Percentiles rank a stretch among this genome's conserved stretches.
These are phyloP conservation scores for Batrachochytrium dendrobatidis DNA, from an alignment of 371 early-diverging fungal genomes.

Conservation along the genomic window DNA sequence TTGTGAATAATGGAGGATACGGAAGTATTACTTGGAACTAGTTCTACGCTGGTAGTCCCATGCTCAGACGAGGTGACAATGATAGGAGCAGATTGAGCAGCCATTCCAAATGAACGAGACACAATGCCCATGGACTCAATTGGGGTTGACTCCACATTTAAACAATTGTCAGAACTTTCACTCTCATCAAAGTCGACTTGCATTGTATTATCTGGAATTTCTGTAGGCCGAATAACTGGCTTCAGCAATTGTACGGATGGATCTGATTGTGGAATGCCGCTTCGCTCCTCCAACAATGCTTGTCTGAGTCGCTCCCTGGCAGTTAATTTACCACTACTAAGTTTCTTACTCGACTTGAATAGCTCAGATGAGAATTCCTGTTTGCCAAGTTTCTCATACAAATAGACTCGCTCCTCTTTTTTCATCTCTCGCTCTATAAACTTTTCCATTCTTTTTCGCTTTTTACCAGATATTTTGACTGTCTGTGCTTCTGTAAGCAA, in stretches of 20 bases:
- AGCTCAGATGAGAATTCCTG: constrained; percentile 64
- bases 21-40: too few relatives aligned
- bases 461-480: constrained; percentile 34
- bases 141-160: background rate
- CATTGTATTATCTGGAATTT: too few relatives aligned
- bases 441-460: constrained; percentile 40
- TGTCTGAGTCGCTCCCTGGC: constrained; percentile 62
- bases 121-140: constrained; percentile 6
- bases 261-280: constrained; percentile 56
- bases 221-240: too few relatives aligned
- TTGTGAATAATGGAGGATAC: too few relatives aligned
- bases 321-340: constrained; percentile 65
- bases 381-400: constrained; percentile 65
- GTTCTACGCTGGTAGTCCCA: background rate
- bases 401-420: constrained; percentile 78
- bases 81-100: background rate
- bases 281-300: constrained; percentile 65
- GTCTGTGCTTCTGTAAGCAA: constrained; percentile 13
- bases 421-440: constrained; percentile 64
- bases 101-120: constrained; percentile 7
- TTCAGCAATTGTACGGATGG: constrained; percentile 40
- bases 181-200: too few relatives aligned
- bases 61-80: background rate
- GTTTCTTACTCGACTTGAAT: constrained; percentile 68
- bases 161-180: too few relatives aligned